Evolutionary conservation across 1,284 basidiomycete species (phyloP).

Genomic region (Ceratobasidium sp.): DNA sequence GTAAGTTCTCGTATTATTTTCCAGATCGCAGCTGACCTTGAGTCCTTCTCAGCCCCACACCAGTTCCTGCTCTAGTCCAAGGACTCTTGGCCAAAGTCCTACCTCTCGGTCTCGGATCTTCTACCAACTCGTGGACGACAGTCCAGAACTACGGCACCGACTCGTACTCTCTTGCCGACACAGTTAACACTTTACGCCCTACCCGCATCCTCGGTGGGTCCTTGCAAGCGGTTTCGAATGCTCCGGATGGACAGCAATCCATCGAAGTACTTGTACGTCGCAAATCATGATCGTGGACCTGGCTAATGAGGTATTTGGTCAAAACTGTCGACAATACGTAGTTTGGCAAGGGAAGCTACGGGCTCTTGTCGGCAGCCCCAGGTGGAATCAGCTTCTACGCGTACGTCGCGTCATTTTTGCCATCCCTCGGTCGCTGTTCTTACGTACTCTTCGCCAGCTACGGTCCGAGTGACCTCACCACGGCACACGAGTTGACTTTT

Average conservation of each 20-base stretch:
- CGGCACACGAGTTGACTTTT: conserved; percentile 23
- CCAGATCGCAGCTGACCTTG: not conserved
- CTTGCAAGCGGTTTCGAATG: not conserved
- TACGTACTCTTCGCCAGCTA: conserved; percentile 13
- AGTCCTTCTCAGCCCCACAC: conserved; percentile 1
- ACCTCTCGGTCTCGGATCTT: conserved; percentile 29
- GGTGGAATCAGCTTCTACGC: conserved; percentile 41
- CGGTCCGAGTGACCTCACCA: conserved; percentile 32
- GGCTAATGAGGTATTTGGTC: not conserved
- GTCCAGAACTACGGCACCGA: conserved; percentile 2
- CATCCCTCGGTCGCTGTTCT: not conserved
- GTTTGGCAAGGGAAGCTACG: conserved; percentile 32
- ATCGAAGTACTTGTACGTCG: conserved; percentile 37
- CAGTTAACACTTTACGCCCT: conserved; percentile 29
- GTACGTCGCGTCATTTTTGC: not conserved
- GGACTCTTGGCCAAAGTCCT: conserved; percentile 28
- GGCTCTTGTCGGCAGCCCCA: conserved; percentile 3
- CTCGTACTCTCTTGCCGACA: conserved; percentile 27
- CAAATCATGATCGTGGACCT: not conserved
- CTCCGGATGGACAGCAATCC: conserved; percentile 27
- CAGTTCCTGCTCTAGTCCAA: not conserved
- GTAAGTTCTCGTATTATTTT: not conserved
- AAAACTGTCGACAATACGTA: not conserved
- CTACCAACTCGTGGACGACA: conserved; percentile 39
- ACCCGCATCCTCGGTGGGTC: conserved; percentile 30